Base-by-base conservation (phyloP, 306 rosid genomes). In the Vigna angularis region DNA sequence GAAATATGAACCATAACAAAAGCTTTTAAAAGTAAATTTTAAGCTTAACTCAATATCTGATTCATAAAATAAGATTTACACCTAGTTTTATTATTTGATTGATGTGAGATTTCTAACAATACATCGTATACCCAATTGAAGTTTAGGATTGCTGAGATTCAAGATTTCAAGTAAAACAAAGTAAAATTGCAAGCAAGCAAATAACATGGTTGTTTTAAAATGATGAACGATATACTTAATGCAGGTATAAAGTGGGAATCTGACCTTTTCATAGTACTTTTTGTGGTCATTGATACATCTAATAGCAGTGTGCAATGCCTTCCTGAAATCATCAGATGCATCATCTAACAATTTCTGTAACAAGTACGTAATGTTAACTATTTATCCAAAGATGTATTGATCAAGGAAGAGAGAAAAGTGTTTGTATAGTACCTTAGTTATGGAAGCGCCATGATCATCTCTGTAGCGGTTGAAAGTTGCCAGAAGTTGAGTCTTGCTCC, bases 261-360 rank as follows among this genome's bases (percentile, higher is more conserved):
- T 70, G 10, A 88, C 93, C 93, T 93, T 93, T 66, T 88, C 94
- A 66, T 82, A 93, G 89, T 93, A 93, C 83, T 90, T 90, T 36
- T 64, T 70, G 24, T 81, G 96, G 72, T 90, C 91, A 74, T 66
- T 82, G 77, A 88, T 76, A 85, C 94, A 88, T 36, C 94, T 89
- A 63, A 90, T 81, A 5, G 83, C 82, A 2, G 92, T 79, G 61
- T 78, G 90, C 75, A 93, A 56, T 51, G 93, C 93, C 80, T 84
- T 88, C 14, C 78, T 79, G 30, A 89, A 74, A 5, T 55, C 89
- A 61, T 70, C 79, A 45, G 68, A 69, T 36, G 73, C 40, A 34
- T 86, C 78, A 45, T 81, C 85, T 85, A 86, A 64, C 82, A 88
- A 50, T 68, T 78, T 78, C 98, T 93, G 78, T 4, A 20, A 3